These are phyloP conservation scores for Globisporangium viniferum DNA, from an alignment of 352 stramenopile species.

Conservation along the genomic window DNA sequence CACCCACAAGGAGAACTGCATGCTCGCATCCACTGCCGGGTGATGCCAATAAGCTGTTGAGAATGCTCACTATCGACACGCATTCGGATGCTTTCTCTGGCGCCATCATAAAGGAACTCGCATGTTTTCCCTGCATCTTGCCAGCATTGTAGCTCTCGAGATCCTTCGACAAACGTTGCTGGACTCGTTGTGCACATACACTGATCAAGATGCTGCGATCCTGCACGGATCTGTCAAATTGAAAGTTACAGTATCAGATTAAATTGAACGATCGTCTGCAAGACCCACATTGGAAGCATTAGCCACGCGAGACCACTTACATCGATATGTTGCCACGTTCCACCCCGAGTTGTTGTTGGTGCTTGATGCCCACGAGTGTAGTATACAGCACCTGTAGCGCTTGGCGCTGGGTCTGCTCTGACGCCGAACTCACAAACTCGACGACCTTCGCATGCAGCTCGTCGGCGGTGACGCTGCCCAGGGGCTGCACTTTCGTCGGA, in stretches of 20 bases:
- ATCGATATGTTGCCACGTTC: background rate
- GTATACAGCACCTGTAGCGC: slow-evolving; percentile 22
- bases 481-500: slow-evolving; percentile 12
- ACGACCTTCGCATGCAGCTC: slow-evolving; percentile 27
- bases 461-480: background rate
- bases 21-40: slow-evolving; percentile 16
- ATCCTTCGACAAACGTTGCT: slow-evolving; percentile 23
- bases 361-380: slow-evolving; percentile 9
- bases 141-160: slow-evolving; percentile 38
- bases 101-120: background rate
- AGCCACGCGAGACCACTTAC: background rate
- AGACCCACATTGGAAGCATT: background rate
- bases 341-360: background rate
- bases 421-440: slow-evolving; percentile 26
- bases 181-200: slow-evolving; percentile 37
- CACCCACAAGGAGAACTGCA: slow-evolving; percentile 38
- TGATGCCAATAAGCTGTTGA: slow-evolving; percentile 23
- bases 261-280: background rate
- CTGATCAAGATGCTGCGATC: slow-evolving; percentile 18
- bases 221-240: slow-evolving; percentile 14
- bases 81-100: slow-evolving; percentile 7
- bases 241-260: background rate
- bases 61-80: slow-evolving; percentile 24
- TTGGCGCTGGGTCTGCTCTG: slow-evolving; percentile 18
- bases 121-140: slow-evolving; percentile 20